Conservation (phyloP, 2,329 filamentous ascomycete genomes). For the Pseudogymnoascus sp. region DNA sequence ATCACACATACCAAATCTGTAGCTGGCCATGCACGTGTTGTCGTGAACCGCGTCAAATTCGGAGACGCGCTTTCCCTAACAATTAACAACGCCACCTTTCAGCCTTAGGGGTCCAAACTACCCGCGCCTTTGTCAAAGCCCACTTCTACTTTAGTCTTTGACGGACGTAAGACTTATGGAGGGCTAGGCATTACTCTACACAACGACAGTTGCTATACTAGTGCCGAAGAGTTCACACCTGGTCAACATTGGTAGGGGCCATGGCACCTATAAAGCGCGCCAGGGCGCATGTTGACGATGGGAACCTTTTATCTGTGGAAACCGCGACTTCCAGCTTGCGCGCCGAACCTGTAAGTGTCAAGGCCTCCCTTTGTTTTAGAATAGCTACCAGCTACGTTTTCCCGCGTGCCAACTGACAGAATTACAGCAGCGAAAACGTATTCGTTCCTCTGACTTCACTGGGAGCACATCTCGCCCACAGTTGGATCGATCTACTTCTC, state of each 20-base stretch:
- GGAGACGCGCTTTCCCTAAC: neutral
- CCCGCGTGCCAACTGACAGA: neutral
- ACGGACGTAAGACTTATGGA: neutral
- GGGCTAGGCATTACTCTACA: neutral
- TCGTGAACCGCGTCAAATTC: conserved; percentile 6
- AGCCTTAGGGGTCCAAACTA: conserved; percentile 1
- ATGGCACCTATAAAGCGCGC: conserved; percentile 3
- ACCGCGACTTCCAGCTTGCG: neutral
- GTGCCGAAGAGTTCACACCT: neutral
- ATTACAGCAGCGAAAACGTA: neutral
- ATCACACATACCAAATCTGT: neutral
- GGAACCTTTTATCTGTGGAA: neutral
- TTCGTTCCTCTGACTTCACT: neutral
- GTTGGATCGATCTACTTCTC: conserved; percentile 10
- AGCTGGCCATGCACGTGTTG: neutral
- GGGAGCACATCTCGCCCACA: neutral
- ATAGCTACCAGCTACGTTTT: neutral
- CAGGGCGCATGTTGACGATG: neutral
- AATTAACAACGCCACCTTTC: neutral
- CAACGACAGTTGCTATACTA: neutral
- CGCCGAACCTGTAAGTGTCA: neutral
- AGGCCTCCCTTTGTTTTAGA: neutral
- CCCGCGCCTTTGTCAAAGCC: neutral
- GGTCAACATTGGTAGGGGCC: neutral
- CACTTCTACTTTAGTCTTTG: neutral